Evolutionary conservation across 1,284 basidiomycete species (phyloP), one percentile per base, ranked within the genome.

Genomic region (Irpex sp.): DNA sequence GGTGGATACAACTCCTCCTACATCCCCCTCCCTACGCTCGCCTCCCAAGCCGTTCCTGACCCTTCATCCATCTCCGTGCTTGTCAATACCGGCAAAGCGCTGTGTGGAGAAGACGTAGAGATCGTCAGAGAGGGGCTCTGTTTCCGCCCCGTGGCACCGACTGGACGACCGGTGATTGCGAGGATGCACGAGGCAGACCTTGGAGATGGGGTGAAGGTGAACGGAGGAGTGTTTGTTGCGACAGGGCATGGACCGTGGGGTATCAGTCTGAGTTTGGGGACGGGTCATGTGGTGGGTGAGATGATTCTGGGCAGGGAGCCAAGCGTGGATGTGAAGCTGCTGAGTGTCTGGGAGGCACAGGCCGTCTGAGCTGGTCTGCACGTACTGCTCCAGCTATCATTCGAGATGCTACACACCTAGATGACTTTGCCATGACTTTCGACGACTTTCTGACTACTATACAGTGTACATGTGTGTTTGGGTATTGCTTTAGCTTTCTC

Each of bases 211-310:
- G 64, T 65, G 58, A 61, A 64, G 68, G 68, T 60, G 61, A 63
- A 18, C 63, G 65, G 57, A 56, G 63, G 69, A 7, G 70, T 74
- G 59, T 76, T 67, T 62, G 67, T 75, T 48, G 71, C 72, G 48
- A 68, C 71, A 2, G 75, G 74, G 16, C 76, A 76, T 65, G 75
- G 74, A 28, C 72, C 73, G 45, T 77, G 76, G 75, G 74, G 75
- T 45, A 76, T 77, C 58, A 68, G 68, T 36, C 59, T 76, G 59
- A 72, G 74, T 62, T 65, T 75, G 14, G 76, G 75, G 51, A 74
- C 71, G 42, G 74, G 75, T 19, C 61, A 65, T 16, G 73, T 75
- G 10, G 62, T 76, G 56, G 67, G 68, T 51, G 72, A 75, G 68
- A 70, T 73, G 68, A 65, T 73, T 35, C 67, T 75, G 5, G 68